These are phyloP conservation scores for Cylindrotheca fusiformis DNA, from an alignment of 108 stramenopile genomes.

Conservation along the genomic window DNA sequence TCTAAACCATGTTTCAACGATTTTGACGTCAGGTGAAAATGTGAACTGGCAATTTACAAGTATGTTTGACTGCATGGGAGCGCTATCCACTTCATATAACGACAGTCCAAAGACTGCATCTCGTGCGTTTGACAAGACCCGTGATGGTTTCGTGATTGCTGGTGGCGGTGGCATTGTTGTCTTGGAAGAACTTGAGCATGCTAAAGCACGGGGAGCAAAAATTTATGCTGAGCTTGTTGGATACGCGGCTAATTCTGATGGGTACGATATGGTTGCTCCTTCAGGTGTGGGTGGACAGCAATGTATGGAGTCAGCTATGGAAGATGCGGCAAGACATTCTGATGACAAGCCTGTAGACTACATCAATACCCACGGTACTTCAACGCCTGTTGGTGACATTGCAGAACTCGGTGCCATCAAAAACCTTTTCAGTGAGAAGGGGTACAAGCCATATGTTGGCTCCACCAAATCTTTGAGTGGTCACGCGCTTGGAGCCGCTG, in stretches of 20 bases:
- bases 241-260: slow-evolving; percentile 98
- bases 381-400: slow-evolving; percentile 96
- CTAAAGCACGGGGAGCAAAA: slow-evolving; percentile 94
- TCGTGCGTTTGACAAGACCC: slow-evolving; percentile 94
- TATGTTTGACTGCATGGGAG: slow-evolving; percentile 97
- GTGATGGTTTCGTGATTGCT: slow-evolving; percentile 99
- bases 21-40: slow-evolving; percentile 58
- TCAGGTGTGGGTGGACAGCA: slow-evolving; percentile 92
- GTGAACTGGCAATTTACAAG: slow-evolving; percentile 90
- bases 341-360: slow-evolving; percentile 83
- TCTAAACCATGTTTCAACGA: background rate
- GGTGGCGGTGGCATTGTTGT: slow-evolving; percentile 97
- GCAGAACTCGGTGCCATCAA: slow-evolving; percentile 94
- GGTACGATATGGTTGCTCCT: slow-evolving; percentile 98
- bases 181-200: slow-evolving; percentile 96
- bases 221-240: slow-evolving; percentile 95
- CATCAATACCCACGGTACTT: slow-evolving; percentile 98
- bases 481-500: slow-evolving; percentile 98
- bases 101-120: slow-evolving; percentile 85
- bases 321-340: slow-evolving; percentile 59
- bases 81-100: slow-evolving; percentile 89
- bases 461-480: slow-evolving; percentile 96
- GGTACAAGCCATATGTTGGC: slow-evolving; percentile 90
- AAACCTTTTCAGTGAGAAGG: slow-evolving; percentile 76
- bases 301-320: slow-evolving; percentile 94